Evolutionary conservation across 805 yeast species (phyloP), one percentile per base, ranked within the genome.

Genomic region (Wickerhamomyces bisporus): DNA sequence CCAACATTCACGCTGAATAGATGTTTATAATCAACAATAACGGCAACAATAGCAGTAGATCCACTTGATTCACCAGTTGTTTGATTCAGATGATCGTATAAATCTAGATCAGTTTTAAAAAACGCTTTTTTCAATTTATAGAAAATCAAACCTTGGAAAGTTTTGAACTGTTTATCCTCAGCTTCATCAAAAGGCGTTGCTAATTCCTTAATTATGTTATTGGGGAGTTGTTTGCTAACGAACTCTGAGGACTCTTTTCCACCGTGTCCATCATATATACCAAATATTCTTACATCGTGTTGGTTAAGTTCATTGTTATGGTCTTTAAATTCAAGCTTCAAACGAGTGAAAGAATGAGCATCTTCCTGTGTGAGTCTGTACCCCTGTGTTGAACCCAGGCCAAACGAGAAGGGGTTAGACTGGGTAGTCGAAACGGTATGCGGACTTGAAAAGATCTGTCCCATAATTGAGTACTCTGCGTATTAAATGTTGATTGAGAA

Each of bases 261-360:
- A 3, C 94, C 94, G 57, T 84, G 94, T 2, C 94, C 94, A 58
- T 84, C 94, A 58, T 81, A 84, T 2, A 84, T 83, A 0, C 82
- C 87, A 56, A 79, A 81, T 3, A 83, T 68, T 40, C 68, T 66
- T 11, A 51, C 31, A 36, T 49, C 49, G 5, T 58, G 36, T 21
- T 48, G 44, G 31, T 47, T 47, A 5, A 45, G 34, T 6, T 53
- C 51, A 6, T 49, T 38, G 15, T 42, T 42, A 6, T 37, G 41
- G 26, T 47, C 53, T 9, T 57, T 51, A 29, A 55, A 58, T 10
- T 36, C 42, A 3, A 74, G 64, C 21, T 64, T 45, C 11, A 64
- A 67, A 42, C 64, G 66, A 35, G 67, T 71, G 16, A 77, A 73
- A 43, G 75, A 68, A 57, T 79, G 83, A 4, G 87, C 84, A 60